phyloP scores from a whole-genome alignment of 2,329 filamentous ascomycete species.

The Alternaria brassicicola region DNA sequence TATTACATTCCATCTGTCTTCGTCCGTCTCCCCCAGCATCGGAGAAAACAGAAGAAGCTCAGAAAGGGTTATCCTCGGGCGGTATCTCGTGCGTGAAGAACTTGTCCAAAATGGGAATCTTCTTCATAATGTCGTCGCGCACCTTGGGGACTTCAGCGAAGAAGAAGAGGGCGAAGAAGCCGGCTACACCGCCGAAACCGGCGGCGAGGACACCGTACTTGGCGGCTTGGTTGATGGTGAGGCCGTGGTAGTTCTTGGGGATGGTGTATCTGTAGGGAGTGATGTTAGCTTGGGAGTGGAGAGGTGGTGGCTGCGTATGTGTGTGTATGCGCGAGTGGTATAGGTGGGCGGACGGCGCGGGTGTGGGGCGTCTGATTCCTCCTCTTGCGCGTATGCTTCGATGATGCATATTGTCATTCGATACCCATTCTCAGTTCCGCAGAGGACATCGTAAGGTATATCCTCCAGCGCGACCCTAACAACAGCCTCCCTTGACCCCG shows the following conservation, averaged over 20 bases:
- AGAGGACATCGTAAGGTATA: not conserved
- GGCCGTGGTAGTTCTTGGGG: slow-evolving; percentile 56
- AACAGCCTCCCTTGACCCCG: not conserved
- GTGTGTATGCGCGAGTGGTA: not conserved
- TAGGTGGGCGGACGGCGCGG: not conserved
- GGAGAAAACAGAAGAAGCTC: no score
- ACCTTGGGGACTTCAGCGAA: slow-evolving; percentile 68
- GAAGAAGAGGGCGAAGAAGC: slow-evolving; percentile 67
- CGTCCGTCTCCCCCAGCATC: no score
- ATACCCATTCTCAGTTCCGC: no score
- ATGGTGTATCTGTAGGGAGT: slow-evolving; percentile 57
- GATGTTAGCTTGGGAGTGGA: slow-evolving; percentile 20
- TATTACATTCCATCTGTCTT: no score
- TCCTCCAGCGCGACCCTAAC: no score
- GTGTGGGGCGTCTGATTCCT: not conserved
- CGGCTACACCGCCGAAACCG: slow-evolving; percentile 63
- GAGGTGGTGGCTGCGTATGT: not conserved
- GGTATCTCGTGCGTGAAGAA: slow-evolving; percentile 64
- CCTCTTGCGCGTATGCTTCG: not conserved
- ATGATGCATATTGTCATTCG: not conserved
- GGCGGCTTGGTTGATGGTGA: slow-evolving; percentile 50
- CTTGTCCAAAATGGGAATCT: slow-evolving; percentile 63
- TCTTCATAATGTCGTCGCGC: slow-evolving; percentile 65
- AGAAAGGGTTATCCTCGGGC: slow-evolving; percentile 69
- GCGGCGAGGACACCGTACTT: slow-evolving; percentile 55